Evolutionary conservation across 352 stramenopile genomes (phyloP), one percentile per base, ranked within the genome.

Genomic region (Pythium sukuiense): DNA sequence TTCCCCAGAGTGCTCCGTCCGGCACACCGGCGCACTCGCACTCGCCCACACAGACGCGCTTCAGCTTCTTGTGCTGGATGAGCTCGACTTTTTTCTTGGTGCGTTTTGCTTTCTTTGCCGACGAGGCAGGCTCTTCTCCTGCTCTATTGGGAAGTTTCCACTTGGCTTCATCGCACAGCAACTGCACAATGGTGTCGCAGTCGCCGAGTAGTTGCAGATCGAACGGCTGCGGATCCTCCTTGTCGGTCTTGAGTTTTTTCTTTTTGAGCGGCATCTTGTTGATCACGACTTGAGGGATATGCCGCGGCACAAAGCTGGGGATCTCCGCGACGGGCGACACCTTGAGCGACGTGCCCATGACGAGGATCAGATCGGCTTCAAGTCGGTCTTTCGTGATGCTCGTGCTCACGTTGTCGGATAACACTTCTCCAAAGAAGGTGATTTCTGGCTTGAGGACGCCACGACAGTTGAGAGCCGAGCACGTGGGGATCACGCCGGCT

Each of bases 311-410:
- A 60, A 90, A 95, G n/a, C 85, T 85, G 6, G 87, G 87, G 48
- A 97, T 93, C 62, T 92, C 83, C n/a, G 93, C 91, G 20, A 99
- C 92, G 3, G 97, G 97, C 39, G 88, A 88, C 32, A 99, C 98
- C 59, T 97, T 97, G 2, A 99, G 80, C 8, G 93, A 99, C 26
- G 98, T 99, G 55, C 98, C 98, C 67, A 99, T 98, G 24, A 99
- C 96, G 43, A 99, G 89, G 33, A 99, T 73, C 26, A 99, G 75
- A 79, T 99, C 96, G 0, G 89, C 94, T 43, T 91, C 84, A 24
- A 92, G 48, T 2, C 80, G 77, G 52, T 92, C 83, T 53, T 88
- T 87, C 2, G 81, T 87, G 62, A 92, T 83, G 29, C 67, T 87
- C 45, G 81, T 88, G 61, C 82, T 90, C 57, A 99, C 97, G 59